Percentiles rank a stretch among this genome's conserved stretches.
These are phyloP conservation scores for Simmondsia chinensis DNA, from an alignment of 148 eudicot genomes.

Conservation along the genomic window DNA sequence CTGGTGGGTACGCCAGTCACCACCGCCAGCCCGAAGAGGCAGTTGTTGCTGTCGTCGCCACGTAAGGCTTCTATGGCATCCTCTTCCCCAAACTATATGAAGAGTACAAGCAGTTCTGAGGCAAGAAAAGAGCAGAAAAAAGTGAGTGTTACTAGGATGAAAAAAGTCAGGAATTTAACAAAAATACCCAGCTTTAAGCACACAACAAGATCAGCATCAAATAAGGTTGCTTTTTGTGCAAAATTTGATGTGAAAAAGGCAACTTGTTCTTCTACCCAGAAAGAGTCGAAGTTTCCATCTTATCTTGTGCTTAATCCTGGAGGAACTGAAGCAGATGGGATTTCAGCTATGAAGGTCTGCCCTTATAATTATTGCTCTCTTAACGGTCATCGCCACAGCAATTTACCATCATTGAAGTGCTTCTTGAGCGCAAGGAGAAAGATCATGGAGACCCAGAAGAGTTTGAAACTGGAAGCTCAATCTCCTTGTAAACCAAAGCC, in stretches of 20 bases:
- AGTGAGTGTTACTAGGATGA: conserved; percentile 36
- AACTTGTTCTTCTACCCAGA: conserved; percentile 79
- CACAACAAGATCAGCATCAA: conserved; percentile 22
- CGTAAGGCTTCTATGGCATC: conserved; percentile 7
- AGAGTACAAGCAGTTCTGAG: conserved; percentile 67
- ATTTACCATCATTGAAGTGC: conserved; percentile 49
- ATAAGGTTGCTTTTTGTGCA: conserved; percentile 24
- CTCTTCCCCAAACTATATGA: conserved; percentile 71
- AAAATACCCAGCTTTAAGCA: conserved; percentile 69
- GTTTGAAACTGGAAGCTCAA: conserved; percentile 21
- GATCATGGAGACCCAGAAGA: conserved; percentile 41
- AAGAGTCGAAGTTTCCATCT: conserved; percentile 64
- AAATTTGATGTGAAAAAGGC: conserved; percentile 34
- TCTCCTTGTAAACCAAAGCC: conserved; percentile 32
- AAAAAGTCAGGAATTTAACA: conserved; percentile 38
- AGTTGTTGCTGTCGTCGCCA: no score
- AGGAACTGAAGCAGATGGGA: conserved; percentile 61
- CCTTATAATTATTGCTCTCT: conserved; percentile 80
- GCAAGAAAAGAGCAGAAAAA: conserved; percentile 55
- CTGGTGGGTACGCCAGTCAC: conserved; percentile 2
- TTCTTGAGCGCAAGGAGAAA: conserved; percentile 58
- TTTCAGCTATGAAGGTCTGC: conserved; percentile 61
- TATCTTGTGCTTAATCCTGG: conserved; percentile 52
- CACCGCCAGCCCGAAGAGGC: conserved; percentile 15
- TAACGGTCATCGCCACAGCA: conserved; percentile 61